Base-by-base conservation (phyloP, 345 rosid species). In the Acer negundo region DNA sequence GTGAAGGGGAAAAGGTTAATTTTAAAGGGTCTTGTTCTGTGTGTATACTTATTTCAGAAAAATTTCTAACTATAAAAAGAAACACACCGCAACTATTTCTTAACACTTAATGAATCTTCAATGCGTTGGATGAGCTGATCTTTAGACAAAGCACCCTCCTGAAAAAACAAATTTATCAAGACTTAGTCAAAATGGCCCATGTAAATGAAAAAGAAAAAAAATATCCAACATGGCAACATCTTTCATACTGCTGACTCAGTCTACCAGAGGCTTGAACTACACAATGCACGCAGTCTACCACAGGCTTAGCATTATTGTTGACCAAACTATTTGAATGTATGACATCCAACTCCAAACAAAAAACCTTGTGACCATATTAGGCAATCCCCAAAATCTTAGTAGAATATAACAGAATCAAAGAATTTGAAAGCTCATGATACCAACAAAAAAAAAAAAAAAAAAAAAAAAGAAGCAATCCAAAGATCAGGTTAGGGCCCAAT, bases 111-210 rank as follows among this genome's bases (percentile, higher is more conserved):
- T 3, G 94, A 90, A 72, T 80, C 89, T 80, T 94, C 93, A 13
- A 94, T 82, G 53, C 91, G 92, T 82, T 89, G 69, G 66, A 94
- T 80, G 17, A 94, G 91, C 76, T 87, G 84, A 72, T 91, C 85
- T 22, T 89, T 94, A 4, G 87, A 80, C 81, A 93, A 85, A 22
- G 97, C 97, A 62, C 98, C 98, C 83, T 93, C 98, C 97, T 94
- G 83, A 67, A 44, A 22, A 78, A 22, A 1, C 13, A 70, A 70
- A 22, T 24, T 44, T 11, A 66, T 31, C 9, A 72, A 42, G 58
- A 51, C 62, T 8, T 71, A 9, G 40, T 4, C 12, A 35, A 75
- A 65, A 72, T 23, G 11, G 28, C 62, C 46, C 46, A 42, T 42
- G 7, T 9, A 55, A 70, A 53, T 2, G 12, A 55, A 26, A 75